Evolutionary conservation across 2,329 filamentous ascomycete genomes (phyloP), one percentile per base, ranked within the genome.

Genomic region (Sphaceloma murrayae): DNA sequence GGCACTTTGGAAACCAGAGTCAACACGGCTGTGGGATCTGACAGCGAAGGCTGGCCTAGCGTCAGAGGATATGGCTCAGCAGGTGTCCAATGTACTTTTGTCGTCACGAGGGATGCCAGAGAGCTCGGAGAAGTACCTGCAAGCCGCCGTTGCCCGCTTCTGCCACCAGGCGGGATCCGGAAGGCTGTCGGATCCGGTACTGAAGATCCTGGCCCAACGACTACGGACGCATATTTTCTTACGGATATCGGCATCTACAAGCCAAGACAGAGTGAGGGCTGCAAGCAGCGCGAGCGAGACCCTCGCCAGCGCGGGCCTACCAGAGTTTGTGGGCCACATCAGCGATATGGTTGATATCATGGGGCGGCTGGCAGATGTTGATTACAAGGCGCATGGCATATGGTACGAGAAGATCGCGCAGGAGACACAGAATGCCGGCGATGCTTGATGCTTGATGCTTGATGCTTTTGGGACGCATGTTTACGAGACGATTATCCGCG

Each of bases 1-100:
- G 33, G 74, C 75, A 9, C 77, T 81, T 14, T 91, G 85, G 85
- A 85, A 80, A 61, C 75, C 70, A 17, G 81, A 88, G 61, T 81
- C 82, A 0, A 67, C 69, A 2, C 77, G 83, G n/a, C 75, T 88
- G 51, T 76, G 82, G 67, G 65, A 74, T 1, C 74, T 85, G 1
- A 22, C 17, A 5, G 7, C 34, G 9, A 49, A 49, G 26, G 39
- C 42, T n/a, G 17, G 43, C 27, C 30, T 43, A 32, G n/a, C 40
- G 11, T 34, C 44, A 16, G 51, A 48, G 11, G 43, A 48, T 5
- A 61, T 63, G 2, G 61, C 67, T 0, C 53, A 61, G 4, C 67
- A 67, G 51, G 63, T 69, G 14, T 65, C 67, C n/a, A 64, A 61
- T 4, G 58, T 71, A 8, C 59, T 73, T n/a, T 66, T 70, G 38